Conservation (phyloP, 2,329 filamentous ascomycete genomes). For the Arthrocladium fulminans region DNA sequence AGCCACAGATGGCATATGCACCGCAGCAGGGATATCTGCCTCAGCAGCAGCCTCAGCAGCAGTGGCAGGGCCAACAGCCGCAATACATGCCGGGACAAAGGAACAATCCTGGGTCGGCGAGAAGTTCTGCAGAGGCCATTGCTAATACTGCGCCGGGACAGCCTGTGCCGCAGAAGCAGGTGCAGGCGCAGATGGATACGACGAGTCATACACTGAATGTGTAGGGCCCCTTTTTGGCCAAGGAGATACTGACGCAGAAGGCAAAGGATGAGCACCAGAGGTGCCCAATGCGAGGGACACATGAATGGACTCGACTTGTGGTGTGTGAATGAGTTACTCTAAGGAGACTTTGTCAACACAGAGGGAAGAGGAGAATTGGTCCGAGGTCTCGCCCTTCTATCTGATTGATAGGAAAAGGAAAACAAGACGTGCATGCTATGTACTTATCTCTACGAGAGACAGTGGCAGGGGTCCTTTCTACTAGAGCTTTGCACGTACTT, state of each 20-base stretch:
- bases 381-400: too few relatives aligned
- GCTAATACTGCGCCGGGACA: slow-evolving; percentile 4
- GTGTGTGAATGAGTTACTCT: too few relatives aligned
- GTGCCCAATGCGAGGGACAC: too few relatives aligned
- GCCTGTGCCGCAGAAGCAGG: not conserved
- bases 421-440: too few relatives aligned
- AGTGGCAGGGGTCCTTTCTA: too few relatives aligned
- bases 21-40: not conserved
- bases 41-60: slow-evolving; percentile 1
- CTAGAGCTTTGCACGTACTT: too few relatives aligned
- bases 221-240: not conserved
- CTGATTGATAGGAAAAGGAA: too few relatives aligned
- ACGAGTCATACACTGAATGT: slow-evolving; percentile 6
- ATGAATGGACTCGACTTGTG: too few relatives aligned
- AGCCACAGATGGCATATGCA: not conserved
- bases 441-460: too few relatives aligned
- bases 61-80: not conserved
- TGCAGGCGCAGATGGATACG: not conserved
- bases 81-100: slow-evolving; percentile 3
- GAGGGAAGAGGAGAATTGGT: too few relatives aligned
- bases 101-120: not conserved
- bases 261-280: too few relatives aligned
- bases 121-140: slow-evolving; percentile 1
- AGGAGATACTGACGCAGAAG: not conserved
- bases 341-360: too few relatives aligned